These are phyloP conservation scores for Medicago arabica DNA, from an alignment of 306 rosid species.

Conservation along the genomic window DNA sequence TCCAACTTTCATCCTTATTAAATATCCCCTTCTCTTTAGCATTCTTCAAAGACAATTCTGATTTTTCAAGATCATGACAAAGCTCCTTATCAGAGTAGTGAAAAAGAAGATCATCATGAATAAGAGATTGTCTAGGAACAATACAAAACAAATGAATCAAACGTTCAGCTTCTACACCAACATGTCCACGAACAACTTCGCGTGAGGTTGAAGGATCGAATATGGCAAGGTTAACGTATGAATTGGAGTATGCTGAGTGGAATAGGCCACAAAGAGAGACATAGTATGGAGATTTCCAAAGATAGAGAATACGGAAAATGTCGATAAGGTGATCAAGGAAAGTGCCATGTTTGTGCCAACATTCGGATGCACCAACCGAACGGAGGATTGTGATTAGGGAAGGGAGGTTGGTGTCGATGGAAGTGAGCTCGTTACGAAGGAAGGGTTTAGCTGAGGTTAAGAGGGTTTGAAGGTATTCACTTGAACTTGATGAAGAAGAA, in stretches of 20 bases:
- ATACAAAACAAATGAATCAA: constrained; percentile 77
- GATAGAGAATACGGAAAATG: constrained; percentile 67
- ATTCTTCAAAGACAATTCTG: constrained; percentile 44
- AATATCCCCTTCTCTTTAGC: constrained; percentile 52
- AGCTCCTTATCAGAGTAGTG: constrained; percentile 69
- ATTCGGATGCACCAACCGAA: constrained; percentile 86
- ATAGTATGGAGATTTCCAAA: constrained; percentile 63
- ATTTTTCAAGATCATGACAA: constrained; percentile 56
- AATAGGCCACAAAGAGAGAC: constrained; percentile 88
- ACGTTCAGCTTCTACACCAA: constrained; percentile 69
- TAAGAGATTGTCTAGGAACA: constrained; percentile 76
- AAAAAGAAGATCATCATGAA: constrained; percentile 82
- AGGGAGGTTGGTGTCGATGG: constrained; percentile 60
- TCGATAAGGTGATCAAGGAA: constrained; percentile 84
- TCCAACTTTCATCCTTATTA: constrained; percentile 59
- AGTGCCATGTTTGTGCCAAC: constrained; percentile 97
- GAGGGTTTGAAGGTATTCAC: constrained; percentile 44
- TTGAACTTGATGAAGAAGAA: constrained; percentile 1
- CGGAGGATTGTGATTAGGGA: constrained; percentile 56
- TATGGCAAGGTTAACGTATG: constrained; percentile 91
- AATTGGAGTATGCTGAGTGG: constrained; percentile 91
- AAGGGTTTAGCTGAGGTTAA: constrained; percentile 72
- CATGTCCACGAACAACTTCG: constrained; percentile 59
- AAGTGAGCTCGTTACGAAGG: constrained; percentile 73
- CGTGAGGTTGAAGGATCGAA: constrained; percentile 88